Conservation (phyloP, 768 basidiomycete genomes). For the Tulasnella sp. region DNA sequence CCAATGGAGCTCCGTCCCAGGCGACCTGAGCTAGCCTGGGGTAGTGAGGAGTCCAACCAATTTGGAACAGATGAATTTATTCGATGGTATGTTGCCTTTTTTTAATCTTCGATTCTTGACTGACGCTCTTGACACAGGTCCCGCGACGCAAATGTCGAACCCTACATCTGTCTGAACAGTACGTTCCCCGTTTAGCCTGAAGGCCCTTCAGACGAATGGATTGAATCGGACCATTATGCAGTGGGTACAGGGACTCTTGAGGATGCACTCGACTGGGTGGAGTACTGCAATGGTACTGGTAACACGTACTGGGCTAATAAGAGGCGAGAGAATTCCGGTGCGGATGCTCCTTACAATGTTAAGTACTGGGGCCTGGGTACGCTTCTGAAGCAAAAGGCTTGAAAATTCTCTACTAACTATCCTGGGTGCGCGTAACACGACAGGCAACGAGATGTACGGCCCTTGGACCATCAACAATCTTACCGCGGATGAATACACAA, state of each 20-base stretch:
- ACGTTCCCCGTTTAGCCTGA: neutral
- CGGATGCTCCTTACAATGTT: conserved; percentile 53
- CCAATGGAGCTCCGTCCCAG: conserved; percentile 55
- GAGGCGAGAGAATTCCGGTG: conserved; percentile 56
- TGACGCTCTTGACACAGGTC: conserved; percentile 41
- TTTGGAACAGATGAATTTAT: conserved; percentile 65
- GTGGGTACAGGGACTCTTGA: conserved; percentile 65
- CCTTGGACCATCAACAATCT: conserved; percentile 55
- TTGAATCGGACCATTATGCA: neutral
- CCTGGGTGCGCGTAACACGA: neutral
- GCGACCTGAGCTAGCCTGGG: conserved; percentile 64
- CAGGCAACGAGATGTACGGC: conserved; percentile 33
- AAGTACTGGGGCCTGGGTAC: conserved; percentile 53
- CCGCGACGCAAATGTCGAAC: conserved; percentile 55
- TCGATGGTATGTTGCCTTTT: conserved; percentile 45
- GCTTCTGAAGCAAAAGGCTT: neutral
- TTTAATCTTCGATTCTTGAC: neutral
- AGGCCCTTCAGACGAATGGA: too few relatives aligned
- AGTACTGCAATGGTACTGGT: conserved; percentile 63
- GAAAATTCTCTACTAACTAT: neutral
- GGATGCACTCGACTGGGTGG: conserved; percentile 63
- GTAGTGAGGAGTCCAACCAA: conserved; percentile 61
- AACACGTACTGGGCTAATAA: conserved; percentile 60
- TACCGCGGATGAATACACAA: conserved; percentile 59
- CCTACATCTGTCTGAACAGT: conserved; percentile 61